Evolutionary conservation across 2,329 filamentous ascomycete species (phyloP).

Genomic region (Aureobasidium sp.): DNA sequence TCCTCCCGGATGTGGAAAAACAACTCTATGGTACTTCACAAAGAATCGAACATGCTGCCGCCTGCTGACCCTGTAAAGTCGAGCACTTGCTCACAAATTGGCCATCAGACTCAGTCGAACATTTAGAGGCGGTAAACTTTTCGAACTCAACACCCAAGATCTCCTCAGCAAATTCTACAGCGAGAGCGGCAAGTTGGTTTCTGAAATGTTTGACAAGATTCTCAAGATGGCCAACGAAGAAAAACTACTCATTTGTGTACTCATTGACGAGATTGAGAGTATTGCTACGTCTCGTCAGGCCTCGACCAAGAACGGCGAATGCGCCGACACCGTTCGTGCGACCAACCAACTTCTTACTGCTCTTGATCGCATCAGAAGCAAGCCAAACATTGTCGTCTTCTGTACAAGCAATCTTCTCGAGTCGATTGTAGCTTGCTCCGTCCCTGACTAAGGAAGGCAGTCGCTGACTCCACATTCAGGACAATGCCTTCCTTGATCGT

Average conservation of each 20-base stretch:
- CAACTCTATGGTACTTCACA: constrained; percentile 33
- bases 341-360: constrained; percentile 46
- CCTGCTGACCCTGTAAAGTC: constrained; percentile 22
- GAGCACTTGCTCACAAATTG: constrained; percentile 46
- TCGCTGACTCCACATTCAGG: constrained; percentile 24
- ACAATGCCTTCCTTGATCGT: constrained; percentile 44
- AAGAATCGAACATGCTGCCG: constrained; percentile 2
- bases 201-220: constrained; percentile 38
- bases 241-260: constrained; percentile 37
- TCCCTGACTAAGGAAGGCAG: background rate
- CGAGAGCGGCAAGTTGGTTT: constrained; percentile 40
- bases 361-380: constrained; percentile 38
- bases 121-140: constrained; percentile 33
- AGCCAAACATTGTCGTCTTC: constrained; percentile 42
- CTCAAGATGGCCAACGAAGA: constrained; percentile 32
- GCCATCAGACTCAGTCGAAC: constrained; percentile 37
- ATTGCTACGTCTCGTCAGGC: constrained; percentile 40
- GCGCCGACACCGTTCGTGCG: constrained; percentile 25
- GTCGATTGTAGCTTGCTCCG: background rate
- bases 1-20: constrained; percentile 40
- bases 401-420: constrained; percentile 45
- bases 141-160: constrained; percentile 41
- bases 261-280: constrained; percentile 47
- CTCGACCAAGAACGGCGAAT: constrained; percentile 11
- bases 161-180: constrained; percentile 44